Evolutionary conservation across 1,284 basidiomycete genomes (phyloP), one percentile per base, ranked within the genome.

Genomic region (Blastosporella zonata): DNA sequence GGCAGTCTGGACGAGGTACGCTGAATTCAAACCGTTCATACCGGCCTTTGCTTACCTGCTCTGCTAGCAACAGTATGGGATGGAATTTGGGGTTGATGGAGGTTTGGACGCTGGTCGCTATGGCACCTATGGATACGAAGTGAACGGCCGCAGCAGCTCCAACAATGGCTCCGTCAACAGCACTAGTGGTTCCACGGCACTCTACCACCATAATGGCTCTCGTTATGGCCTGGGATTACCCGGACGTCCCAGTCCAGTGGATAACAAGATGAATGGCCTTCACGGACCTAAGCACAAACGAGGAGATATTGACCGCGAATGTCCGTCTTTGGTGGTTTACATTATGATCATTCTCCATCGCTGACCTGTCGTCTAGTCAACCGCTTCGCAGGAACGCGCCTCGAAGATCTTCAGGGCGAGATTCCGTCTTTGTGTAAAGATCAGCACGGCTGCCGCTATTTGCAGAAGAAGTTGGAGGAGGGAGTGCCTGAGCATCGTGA

Each of bases 381-480:
- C 71, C 85, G 94, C 8, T 97, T 97, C 67, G 85, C 94, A 21
- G 92, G 93, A 22, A 96, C 93, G 37, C 87, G 93, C 43, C 78
- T 99, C 47, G 97, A 99, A 66, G 97, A 99, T 63, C 75, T 99
- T 38, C 85, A 90, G 59, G 96, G 96, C 54, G 93, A 98, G 68
- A 95, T 99, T 58, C 84, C 94, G 22, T 77, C 82, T 12, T 72
- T 99, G 23, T 98, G 95, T 82, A 98, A 98, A 70, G 97, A 99
- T 68, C 97, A 99, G 71, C 97, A 99, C 68, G 97, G 97, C 2
- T 99, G 97, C 66, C 85, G 97, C 31, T 99, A 97, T 67, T 73
- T 99, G 49, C 97, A 99, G 70, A 99, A 99, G 84, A 99, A 99
- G 72, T 79, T 99, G 33, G 97, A 99, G 68, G 97, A 99, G 64